phyloP scores from a whole-genome alignment of 768 basidiomycete species.

The Boletus edulis region DNA sequence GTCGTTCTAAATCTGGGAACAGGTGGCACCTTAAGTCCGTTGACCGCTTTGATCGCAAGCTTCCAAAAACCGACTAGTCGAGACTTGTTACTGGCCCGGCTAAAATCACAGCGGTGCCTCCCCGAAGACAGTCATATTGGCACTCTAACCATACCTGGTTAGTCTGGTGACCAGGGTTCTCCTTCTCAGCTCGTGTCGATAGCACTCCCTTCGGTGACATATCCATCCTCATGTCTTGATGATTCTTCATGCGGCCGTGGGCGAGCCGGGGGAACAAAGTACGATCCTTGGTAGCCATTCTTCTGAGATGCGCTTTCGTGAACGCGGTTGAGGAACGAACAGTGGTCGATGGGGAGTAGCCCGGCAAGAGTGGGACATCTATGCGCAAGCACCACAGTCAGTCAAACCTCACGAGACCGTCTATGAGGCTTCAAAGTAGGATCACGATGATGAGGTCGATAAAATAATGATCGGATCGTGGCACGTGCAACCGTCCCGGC shows the following conservation, averaged over 20 bases:
- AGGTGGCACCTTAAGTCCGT: too few relatives aligned
- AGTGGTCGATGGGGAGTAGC: conserved; percentile 82
- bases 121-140: too few relatives aligned
- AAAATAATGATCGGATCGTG: too few relatives aligned
- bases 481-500: too few relatives aligned
- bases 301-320: conserved; percentile 54
- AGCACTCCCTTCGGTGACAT: conserved; percentile 39
- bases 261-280: conserved; percentile 51
- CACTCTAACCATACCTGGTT: too few relatives aligned
- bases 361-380: conserved; percentile 95
- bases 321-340: conserved; percentile 78
- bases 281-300: conserved; percentile 88
- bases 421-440: too few relatives aligned
- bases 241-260: conserved; percentile 19
- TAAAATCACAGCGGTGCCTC: too few relatives aligned
- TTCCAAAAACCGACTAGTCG: too few relatives aligned
- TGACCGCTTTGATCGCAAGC: too few relatives aligned
- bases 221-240: conserved; percentile 30
- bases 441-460: too few relatives aligned
- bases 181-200: conserved; percentile 6
- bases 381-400: not conserved
- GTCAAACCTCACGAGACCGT: not conserved
- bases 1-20: too few relatives aligned
- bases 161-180: not conserved
- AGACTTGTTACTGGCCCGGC: too few relatives aligned